Evolutionary conservation across 2,329 filamentous ascomycete species (phyloP).

Genomic region (Phaeoacremonium minimum): DNA sequence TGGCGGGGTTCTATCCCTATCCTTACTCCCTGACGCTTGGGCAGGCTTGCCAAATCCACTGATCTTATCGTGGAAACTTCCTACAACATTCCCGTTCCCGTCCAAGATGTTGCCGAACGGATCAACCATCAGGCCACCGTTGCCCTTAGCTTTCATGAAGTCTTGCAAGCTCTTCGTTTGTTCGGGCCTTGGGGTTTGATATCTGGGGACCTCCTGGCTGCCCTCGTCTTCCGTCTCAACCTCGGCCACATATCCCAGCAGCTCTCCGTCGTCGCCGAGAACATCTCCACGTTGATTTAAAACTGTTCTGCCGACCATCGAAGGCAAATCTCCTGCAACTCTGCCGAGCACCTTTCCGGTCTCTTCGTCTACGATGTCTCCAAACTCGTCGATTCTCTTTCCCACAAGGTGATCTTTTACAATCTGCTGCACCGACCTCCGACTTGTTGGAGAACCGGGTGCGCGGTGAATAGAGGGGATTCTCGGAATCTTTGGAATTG

Average conservation of each 20-base stretch:
- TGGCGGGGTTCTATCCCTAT: slow-evolving; percentile 9
- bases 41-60: slow-evolving; percentile 15
- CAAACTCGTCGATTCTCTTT: slow-evolving; percentile 47
- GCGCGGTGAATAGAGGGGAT: slow-evolving; percentile 27
- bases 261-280: slow-evolving; percentile 33
- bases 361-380: slow-evolving; percentile 45
- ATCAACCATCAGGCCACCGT: slow-evolving; percentile 32
- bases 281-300: slow-evolving; percentile 39
- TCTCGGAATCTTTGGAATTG: slow-evolving; percentile 28
- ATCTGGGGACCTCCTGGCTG: slow-evolving; percentile 13
- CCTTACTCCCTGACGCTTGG: slow-evolving; percentile 5
- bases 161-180: slow-evolving; percentile 24
- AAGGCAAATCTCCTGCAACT: slow-evolving; percentile 48
- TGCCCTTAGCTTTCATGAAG: slow-evolving; percentile 19
- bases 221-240: slow-evolving; percentile 23
- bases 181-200: slow-evolving; percentile 12
- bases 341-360: slow-evolving; percentile 45
- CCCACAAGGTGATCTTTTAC: slow-evolving; percentile 34
- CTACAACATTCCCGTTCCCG: slow-evolving; percentile 37
- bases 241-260: slow-evolving; percentile 39
- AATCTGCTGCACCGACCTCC: slow-evolving; percentile 15
- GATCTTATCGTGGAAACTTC: slow-evolving; percentile 42
- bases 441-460: slow-evolving; percentile 22
- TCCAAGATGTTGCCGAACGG: slow-evolving; percentile 41
- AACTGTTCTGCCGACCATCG: slow-evolving; percentile 47